Base-by-base conservation (phyloP, 2,329 filamentous ascomycete genomes). In the Diaporthe vaccinii region DNA sequence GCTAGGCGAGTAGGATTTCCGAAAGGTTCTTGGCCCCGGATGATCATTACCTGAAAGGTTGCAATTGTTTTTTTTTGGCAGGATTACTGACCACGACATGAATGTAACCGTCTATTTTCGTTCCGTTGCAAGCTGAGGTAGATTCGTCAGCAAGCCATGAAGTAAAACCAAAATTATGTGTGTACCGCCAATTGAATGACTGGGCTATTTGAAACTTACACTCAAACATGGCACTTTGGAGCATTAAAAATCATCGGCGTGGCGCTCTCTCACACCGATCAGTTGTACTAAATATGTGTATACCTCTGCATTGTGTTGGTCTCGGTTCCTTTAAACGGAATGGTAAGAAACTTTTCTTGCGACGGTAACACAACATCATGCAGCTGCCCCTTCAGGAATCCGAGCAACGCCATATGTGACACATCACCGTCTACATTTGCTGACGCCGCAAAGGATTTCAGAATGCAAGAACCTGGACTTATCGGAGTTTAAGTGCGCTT, bases 391-490 rank as follows among this genome's bases (percentile, higher is more conserved):
- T 17, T 28, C 36, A 36, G 31, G 55, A 22, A 12, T 22, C 31
- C 14, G 28, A 58, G 55, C 55, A 36, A 36, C 20, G 55, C 28
- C 17, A 34, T 7, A 22, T 36, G 55, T 36, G 55, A 58, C n/a
- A 58, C 17, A 58, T 58, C 55, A 36, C 4, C 9, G 28, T 5
- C 53, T 17, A 55, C 22, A 39, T 39, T 39, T 25, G 22, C 14
- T 55, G 20, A 57, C 31, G 55, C 55, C 28, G 7, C 55, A 36
- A 22, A 58, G 31, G 17, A 58, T 36, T 14, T 12, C 31, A 36
- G 15, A 36, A 58, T 58, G 55, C 55, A 58, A 58, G 55, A 36
- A 3, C 15, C 55, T 58, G 55, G 55, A 58, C 20, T 58, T 58
- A 58, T 22, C 55, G 55, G 28, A 36, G 28, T 58, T 58, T 12